A percentile compares a stretch with the other conserved stretches of the same genome.
These are phyloP conservation scores for Penicillium herquei DNA, from an alignment of 495 filamentous ascomycete genomes.

Conservation along the genomic window DNA sequence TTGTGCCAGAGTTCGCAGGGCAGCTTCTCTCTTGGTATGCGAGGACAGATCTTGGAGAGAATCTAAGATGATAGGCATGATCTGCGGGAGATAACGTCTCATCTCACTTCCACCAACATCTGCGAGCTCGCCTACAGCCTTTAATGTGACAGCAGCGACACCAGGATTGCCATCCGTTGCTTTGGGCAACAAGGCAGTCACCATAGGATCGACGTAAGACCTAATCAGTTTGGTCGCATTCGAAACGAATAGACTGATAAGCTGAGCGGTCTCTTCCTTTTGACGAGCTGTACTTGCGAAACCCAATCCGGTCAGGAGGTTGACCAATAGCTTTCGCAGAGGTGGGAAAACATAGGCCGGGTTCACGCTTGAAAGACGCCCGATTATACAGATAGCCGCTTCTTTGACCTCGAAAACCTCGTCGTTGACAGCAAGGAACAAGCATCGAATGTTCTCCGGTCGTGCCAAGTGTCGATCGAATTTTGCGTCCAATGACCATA, in stretches of 20 bases:
- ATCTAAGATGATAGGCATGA: constrained; percentile 94
- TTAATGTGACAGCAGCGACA: constrained; percentile 89
- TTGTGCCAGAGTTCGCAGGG: constrained; percentile 86
- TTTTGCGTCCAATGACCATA: constrained; percentile 82
- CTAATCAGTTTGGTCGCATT: constrained; percentile 89
- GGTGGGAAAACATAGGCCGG: constrained; percentile 97
- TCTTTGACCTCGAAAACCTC: constrained; percentile 88
- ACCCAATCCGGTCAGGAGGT: constrained; percentile 91
- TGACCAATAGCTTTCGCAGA: constrained; percentile 88
- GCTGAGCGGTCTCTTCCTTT: constrained; percentile 91
- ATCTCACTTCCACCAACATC: constrained; percentile 91
- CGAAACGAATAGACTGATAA: constrained; percentile 87
- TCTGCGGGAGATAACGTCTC: constrained; percentile 76
- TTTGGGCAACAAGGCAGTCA: constrained; percentile 84
- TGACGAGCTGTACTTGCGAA: constrained; percentile 91
- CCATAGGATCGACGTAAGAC: constrained; percentile 94
- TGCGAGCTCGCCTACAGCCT: constrained; percentile 88
- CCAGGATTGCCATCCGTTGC: constrained; percentile 76
- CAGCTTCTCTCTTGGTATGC: constrained; percentile 81
- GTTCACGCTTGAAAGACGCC: constrained; percentile 85
- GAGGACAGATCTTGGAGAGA: constrained; percentile 91
- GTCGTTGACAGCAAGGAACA: constrained; percentile 97
- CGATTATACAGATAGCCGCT: constrained; percentile 93
- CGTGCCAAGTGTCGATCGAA: constrained; percentile 95
- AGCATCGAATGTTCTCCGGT: constrained; percentile 90